Evolutionary conservation across 1,139 yeast genomes (phyloP), one percentile per base, ranked within the genome.

Genomic region (Geotrichum fermentans): DNA sequence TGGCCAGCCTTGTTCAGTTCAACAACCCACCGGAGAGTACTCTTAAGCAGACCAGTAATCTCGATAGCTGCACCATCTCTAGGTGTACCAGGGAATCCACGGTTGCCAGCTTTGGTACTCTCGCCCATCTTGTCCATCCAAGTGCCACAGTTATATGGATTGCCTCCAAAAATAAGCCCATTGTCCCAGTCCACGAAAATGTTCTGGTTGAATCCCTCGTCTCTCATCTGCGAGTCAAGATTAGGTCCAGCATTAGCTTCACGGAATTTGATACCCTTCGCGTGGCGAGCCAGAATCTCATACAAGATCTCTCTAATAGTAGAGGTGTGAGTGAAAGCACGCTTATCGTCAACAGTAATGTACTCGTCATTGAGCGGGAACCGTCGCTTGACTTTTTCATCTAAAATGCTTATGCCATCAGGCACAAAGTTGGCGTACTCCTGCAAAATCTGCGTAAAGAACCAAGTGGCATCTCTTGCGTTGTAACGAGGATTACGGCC

Each of bases 101-200:
- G 84, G 53, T 81, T 83, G 1, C 86, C 84, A 0, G 98, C 97
- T 52, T 68, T 72, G 45, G 69, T 79, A 62, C 96, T 86, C 69
- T 92, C 98, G 18, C 98, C 98, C 97, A 92, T 92, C 70, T 92
- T 92, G 68, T 92, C 98, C 97, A 90, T 92, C 98, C 98, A 92
- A 0, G 98, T 92, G 20, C 98, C 98, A 71, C 98, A 92, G 62
- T 92, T 92, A 65, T 70, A 78, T 64, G 85, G 95, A 48, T 87
- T 86, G 1, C 98, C 98, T 42, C 98, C 98, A 66, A 81, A 85
- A 4, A 90, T 73, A 41, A 92, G 70, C 0, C 98, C 98, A 22
- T 85, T 89, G 0, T 71, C 62, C 97, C 97, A 92, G 64, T 92
- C 97, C 52, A 90, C 89, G 51, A 70, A 63, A 1, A 88, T 78